phyloP scores from a whole-genome alignment of 306 rosid genomes.

The Begonia fuchsioides region DNA sequence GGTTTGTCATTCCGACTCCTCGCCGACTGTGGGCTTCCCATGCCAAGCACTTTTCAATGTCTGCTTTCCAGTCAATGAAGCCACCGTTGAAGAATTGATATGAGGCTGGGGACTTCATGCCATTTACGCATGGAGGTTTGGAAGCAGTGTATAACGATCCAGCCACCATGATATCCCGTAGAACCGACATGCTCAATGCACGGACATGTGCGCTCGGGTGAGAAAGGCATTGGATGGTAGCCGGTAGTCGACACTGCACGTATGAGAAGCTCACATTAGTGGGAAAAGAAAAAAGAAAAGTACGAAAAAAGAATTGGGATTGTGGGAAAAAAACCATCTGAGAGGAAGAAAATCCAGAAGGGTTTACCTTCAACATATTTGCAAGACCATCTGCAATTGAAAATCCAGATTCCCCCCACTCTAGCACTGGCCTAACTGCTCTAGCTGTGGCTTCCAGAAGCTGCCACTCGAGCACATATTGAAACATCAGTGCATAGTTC shows the following conservation, averaged over 20 bases:
- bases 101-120: conserved; percentile 26
- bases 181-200: conserved; percentile 69
- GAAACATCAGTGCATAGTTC: not conserved
- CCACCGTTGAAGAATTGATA: conserved; percentile 40
- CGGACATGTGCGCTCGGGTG: conserved; percentile 92
- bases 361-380: conserved; percentile 29
- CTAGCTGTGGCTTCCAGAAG: conserved; percentile 86
- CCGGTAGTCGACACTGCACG: conserved; percentile 72
- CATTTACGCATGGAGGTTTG: conserved; percentile 30
- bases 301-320: too few species aligned
- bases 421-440: conserved; percentile 67
- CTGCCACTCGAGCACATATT: conserved; percentile 15
- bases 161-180: conserved; percentile 59
- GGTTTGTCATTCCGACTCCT: conserved; percentile 42
- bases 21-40: conserved; percentile 87
- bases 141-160: conserved; percentile 50
- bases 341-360: too few species aligned
- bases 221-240: conserved; percentile 67
- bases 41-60: conserved; percentile 61
- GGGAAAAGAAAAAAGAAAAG: too few species aligned
- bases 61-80: conserved; percentile 65
- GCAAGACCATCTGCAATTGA: conserved; percentile 86
- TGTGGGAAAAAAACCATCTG: too few species aligned
- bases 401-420: conserved; percentile 78
- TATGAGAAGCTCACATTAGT: conserved; percentile 1